Conservation (phyloP, 2,329 filamentous ascomycete genomes). For the Colletotrichum plurivorum region DNA sequence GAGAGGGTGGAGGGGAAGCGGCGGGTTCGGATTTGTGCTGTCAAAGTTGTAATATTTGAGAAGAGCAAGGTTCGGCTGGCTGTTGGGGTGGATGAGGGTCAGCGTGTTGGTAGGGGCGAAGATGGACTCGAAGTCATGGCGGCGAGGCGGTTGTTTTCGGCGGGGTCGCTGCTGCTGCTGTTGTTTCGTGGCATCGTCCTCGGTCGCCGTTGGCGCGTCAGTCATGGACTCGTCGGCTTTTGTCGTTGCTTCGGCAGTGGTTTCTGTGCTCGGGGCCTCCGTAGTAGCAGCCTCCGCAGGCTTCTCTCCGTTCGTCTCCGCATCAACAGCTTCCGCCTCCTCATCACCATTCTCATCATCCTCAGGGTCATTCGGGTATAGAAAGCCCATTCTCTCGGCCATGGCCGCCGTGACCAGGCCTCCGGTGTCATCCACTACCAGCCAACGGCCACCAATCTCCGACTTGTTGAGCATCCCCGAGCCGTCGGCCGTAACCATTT, state of each 20-base stretch:
- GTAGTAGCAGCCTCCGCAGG: neutral
- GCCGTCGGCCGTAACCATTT: slow-evolving; percentile 48
- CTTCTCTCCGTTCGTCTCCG: slow-evolving; percentile 27
- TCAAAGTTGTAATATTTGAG: slow-evolving; percentile 94
- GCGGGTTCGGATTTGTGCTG: slow-evolving; percentile 72
- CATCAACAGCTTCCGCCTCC: slow-evolving; percentile 34
- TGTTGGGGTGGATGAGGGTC: slow-evolving; percentile 84
- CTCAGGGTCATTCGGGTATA: slow-evolving; percentile 65
- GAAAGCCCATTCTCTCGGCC: slow-evolving; percentile 89
- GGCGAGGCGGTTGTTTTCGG: slow-evolving; percentile 32
- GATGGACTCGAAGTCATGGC: slow-evolving; percentile 72
- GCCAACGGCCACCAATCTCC: slow-evolving; percentile 69
- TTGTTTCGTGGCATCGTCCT: slow-evolving; percentile 18
- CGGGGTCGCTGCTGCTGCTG: slow-evolving; percentile 21
- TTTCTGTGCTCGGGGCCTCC: slow-evolving; percentile 8
- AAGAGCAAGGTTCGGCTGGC: slow-evolving; percentile 88
- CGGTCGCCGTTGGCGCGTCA: slow-evolving; percentile 3
- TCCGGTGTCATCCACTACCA: slow-evolving; percentile 89
- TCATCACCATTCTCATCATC: slow-evolving; percentile 47
- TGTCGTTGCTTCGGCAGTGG: slow-evolving; percentile 8
- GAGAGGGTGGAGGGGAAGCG: slow-evolving; percentile 79
- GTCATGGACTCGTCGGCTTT: slow-evolving; percentile 11
- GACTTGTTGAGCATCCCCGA: slow-evolving; percentile 81
- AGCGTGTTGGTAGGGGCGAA: slow-evolving; percentile 81
- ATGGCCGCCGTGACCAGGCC: slow-evolving; percentile 86